Evolutionary conservation across 169 alveolate genomes (phyloP).

Genomic region (Toxoplasma gondii): DNA sequence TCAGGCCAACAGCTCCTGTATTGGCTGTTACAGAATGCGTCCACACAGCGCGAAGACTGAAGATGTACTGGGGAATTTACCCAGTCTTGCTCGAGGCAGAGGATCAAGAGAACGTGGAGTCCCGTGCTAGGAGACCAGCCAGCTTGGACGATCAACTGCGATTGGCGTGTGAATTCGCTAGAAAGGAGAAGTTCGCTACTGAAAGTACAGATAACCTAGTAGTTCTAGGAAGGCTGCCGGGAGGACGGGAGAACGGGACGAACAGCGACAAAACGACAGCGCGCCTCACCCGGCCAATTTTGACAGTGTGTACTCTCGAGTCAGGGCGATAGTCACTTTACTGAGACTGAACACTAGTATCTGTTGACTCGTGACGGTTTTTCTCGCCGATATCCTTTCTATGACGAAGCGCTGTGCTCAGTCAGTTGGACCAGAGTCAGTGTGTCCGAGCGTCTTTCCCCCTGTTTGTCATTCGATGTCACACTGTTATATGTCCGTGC

Average conservation of each 20-base stretch:
- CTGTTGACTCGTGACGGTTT: too few relatives aligned
- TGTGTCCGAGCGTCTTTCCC: too few relatives aligned
- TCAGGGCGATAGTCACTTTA: neutral
- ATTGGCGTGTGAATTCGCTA: neutral
- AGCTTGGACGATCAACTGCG: neutral
- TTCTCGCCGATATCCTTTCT: too few relatives aligned
- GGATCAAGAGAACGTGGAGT: neutral
- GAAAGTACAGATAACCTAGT: neutral
- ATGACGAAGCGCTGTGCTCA: too few relatives aligned
- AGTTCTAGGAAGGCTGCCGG: neutral
- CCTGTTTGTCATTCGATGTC: too few relatives aligned
- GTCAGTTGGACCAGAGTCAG: too few relatives aligned
- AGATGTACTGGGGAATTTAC: slow-evolving; percentile 67
- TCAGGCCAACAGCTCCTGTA: slow-evolving; percentile 54
- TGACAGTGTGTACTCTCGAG: neutral
- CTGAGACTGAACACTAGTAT: too few relatives aligned
- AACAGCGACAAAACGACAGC: neutral
- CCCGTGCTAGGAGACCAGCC: neutral
- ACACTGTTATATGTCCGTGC: too few relatives aligned
- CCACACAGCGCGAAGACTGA: slow-evolving; percentile 52
- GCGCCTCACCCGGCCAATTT: neutral
- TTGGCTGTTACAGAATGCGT: slow-evolving; percentile 43
- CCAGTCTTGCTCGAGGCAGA: slow-evolving; percentile 30
- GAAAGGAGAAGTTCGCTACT: neutral
- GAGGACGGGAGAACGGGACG: neutral